Evolutionary conservation across 2,329 filamentous ascomycete species (phyloP).

Genomic region (Cyclaneusma minus): DNA sequence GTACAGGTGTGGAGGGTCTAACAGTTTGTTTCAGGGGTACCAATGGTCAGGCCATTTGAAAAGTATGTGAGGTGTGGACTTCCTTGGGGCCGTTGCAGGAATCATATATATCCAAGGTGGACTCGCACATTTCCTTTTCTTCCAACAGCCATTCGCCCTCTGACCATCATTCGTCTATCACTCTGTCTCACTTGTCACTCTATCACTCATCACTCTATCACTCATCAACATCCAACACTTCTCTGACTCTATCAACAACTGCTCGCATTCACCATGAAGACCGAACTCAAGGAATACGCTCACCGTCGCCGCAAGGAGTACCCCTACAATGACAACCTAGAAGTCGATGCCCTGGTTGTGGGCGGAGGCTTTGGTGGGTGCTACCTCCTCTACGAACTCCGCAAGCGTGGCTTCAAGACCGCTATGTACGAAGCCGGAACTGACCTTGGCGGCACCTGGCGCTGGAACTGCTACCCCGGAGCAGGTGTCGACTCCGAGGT

Average conservation of each 20-base stretch:
- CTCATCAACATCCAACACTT: slow-evolving; percentile 1
- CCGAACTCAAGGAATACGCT: slow-evolving; percentile 13
- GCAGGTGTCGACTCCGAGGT: slow-evolving; percentile 32
- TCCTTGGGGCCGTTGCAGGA: too few relatives aligned
- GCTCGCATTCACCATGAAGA: slow-evolving; percentile 3
- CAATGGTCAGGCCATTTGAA: too few relatives aligned
- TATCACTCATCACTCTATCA: too few relatives aligned
- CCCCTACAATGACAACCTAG: slow-evolving; percentile 25
- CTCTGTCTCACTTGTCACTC: too few relatives aligned
- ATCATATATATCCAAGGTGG: too few relatives aligned
- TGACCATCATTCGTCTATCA: too few relatives aligned
- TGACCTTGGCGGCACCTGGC: slow-evolving; percentile 36
- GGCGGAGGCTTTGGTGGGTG: slow-evolving; percentile 24
- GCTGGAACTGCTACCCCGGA: slow-evolving; percentile 40
- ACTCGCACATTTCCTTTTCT: too few relatives aligned
- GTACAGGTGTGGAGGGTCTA: too few relatives aligned
- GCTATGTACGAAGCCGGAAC: slow-evolving; percentile 36
- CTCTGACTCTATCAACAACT: too few relatives aligned
- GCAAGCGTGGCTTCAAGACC: slow-evolving; percentile 30
- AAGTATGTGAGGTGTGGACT: too few relatives aligned
- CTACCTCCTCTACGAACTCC: slow-evolving; percentile 22
- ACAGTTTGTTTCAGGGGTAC: too few relatives aligned
- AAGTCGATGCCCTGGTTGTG: slow-evolving; percentile 24
- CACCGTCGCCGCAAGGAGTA: slow-evolving; percentile 15
- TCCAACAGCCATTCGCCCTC: too few relatives aligned